Percentiles rank a stretch among this genome's conserved stretches.
Conservation (phyloP, 2,329 filamentous ascomycete genomes). For the Fonsecaea erecta region DNA sequence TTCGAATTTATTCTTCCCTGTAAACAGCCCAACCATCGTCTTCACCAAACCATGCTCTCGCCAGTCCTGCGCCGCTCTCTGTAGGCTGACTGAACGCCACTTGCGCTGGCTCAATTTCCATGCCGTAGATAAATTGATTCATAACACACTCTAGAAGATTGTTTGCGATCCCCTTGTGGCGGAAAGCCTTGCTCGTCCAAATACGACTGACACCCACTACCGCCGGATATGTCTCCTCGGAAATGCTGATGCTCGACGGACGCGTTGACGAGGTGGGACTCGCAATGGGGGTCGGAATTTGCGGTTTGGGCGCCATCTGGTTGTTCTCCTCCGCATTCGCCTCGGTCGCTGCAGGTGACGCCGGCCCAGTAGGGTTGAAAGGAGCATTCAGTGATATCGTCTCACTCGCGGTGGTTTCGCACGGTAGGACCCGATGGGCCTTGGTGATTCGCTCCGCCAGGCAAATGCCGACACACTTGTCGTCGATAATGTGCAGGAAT, state of each 20-base stretch:
- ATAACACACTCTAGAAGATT: constrained; percentile 62
- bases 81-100: constrained; percentile 71
- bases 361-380: constrained; percentile 18
- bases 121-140: constrained; percentile 60
- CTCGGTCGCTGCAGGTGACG: constrained; percentile 24
- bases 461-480: constrained; percentile 66
- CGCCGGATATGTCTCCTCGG: constrained; percentile 51
- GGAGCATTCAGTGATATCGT: constrained; percentile 29
- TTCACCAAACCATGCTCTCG: constrained; percentile 62
- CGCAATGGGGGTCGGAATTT: constrained; percentile 31
- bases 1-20: constrained; percentile 46
- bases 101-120: constrained; percentile 59
- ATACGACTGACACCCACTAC: constrained; percentile 68
- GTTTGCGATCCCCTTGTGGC: constrained; percentile 62
- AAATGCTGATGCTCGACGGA: constrained; percentile 53
- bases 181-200: constrained; percentile 64
- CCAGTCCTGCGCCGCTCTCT: constrained; percentile 62
- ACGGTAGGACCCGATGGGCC: constrained; percentile 54
- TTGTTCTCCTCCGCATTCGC: constrained; percentile 29
- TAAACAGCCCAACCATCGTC: constrained; percentile 66
- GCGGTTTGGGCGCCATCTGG: constrained; percentile 18
- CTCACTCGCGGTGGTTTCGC: constrained; percentile 27
- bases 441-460: constrained; percentile 65
- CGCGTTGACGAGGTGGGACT: constrained; percentile 33
- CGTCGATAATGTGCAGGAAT: constrained; percentile 65